phyloP scores from a whole-genome alignment of 306 rosid genomes.

The Fragaria iinumae region DNA sequence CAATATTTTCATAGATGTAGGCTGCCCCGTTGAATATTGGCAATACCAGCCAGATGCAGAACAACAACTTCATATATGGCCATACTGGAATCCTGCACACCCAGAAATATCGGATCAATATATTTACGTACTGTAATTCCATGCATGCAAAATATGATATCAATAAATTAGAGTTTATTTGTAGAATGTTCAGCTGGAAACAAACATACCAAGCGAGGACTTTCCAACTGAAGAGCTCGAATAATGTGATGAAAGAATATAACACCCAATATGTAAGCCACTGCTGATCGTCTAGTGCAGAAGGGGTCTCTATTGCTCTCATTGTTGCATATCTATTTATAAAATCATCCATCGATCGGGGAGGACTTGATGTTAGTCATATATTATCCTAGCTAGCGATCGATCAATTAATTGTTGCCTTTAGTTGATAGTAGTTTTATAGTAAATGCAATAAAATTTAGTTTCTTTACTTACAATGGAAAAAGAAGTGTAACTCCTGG shows the following conservation, averaged over 20 bases:
- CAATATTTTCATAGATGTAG: conserved; percentile 68
- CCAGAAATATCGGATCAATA: neutral
- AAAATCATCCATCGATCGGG: neutral
- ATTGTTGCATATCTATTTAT: conserved; percentile 70
- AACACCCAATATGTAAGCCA: conserved; percentile 95
- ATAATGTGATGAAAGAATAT: conserved; percentile 72
- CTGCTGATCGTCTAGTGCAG: conserved; percentile 86
- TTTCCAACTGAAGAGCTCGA: conserved; percentile 70
- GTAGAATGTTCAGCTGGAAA: neutral
- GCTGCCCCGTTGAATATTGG: conserved; percentile 94
- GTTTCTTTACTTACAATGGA: conserved; percentile 73
- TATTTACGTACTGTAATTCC: neutral
- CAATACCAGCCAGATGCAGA: conserved; percentile 80
- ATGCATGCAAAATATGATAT: neutral
- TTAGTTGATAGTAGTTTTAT: neutral
- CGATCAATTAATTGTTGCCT: neutral
- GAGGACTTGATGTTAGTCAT: neutral
- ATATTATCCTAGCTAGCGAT: too few relatives aligned
- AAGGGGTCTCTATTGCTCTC: conserved; percentile 90
- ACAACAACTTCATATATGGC: conserved; percentile 73
- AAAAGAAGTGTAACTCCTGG: conserved; percentile 86
- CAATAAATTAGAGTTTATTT: neutral
- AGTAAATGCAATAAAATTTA: neutral
- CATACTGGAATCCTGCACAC: conserved; percentile 73
- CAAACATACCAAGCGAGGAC: conserved; percentile 60